Evolutionary conservation across 2,329 filamentous ascomycete species (phyloP).

Genomic region (Colletotrichum tropicicola): DNA sequence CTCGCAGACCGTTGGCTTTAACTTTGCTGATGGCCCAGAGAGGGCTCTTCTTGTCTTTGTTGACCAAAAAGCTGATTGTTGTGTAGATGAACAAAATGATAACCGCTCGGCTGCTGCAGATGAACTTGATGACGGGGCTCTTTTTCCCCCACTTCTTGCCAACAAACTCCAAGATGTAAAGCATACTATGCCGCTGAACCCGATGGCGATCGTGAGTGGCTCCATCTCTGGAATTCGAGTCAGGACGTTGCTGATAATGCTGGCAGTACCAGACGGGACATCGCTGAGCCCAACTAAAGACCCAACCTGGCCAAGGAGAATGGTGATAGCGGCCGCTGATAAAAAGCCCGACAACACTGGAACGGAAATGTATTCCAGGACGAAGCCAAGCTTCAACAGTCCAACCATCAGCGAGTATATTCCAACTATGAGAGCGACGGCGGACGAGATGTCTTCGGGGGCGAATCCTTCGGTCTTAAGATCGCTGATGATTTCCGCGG

Average conservation of each 20-base stretch:
- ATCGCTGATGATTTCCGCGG: slow-evolving; percentile 66
- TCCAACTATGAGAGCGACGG: slow-evolving; percentile 71
- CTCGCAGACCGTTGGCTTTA: slow-evolving; percentile 60
- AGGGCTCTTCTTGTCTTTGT: slow-evolving; percentile 58
- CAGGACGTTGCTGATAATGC: slow-evolving; percentile 68
- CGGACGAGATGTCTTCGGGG: slow-evolving; percentile 65
- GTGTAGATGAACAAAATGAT: slow-evolving; percentile 70
- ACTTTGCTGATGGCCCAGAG: slow-evolving; percentile 69
- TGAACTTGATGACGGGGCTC: slow-evolving; percentile 65
- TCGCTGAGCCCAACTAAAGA: slow-evolving; percentile 64
- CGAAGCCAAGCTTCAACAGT: slow-evolving; percentile 69
- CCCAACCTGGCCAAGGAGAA: slow-evolving; percentile 71
- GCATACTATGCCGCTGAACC: slow-evolving; percentile 65
- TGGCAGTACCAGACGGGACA: slow-evolving; percentile 60
- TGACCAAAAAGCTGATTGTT: slow-evolving; percentile 69
- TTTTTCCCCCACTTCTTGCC: slow-evolving; percentile 68
- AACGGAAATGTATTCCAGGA: slow-evolving; percentile 72
- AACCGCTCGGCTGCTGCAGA: slow-evolving; percentile 68
- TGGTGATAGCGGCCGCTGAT: slow-evolving; percentile 71
- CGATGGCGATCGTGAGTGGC: slow-evolving; percentile 66
- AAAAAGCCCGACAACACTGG: slow-evolving; percentile 73
- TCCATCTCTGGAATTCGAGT: slow-evolving; percentile 64
- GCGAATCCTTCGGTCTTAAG: slow-evolving; percentile 58
- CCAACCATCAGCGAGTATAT: slow-evolving; percentile 67
- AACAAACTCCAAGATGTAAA: slow-evolving; percentile 64